Conservation (phyloP, 139 green algal genomes). For the Asterochloris sp. region DNA sequence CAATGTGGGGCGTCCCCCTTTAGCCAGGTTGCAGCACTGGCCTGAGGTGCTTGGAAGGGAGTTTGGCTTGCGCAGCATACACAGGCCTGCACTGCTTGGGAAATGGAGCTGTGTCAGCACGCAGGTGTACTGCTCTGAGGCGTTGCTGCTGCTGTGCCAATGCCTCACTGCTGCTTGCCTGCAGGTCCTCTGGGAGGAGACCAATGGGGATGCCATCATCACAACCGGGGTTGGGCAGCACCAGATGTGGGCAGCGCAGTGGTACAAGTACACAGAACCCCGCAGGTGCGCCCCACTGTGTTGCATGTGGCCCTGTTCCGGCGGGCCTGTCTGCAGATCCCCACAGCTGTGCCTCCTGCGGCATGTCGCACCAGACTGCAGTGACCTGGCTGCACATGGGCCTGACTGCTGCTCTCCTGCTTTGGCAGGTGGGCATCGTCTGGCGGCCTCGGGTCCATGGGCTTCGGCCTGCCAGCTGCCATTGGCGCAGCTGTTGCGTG, state of each 20-base stretch:
- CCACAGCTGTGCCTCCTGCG: no score
- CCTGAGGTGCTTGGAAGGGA: no score
- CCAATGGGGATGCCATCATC: slow-evolving; percentile 92
- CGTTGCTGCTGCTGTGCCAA: neutral
- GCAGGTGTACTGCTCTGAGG: no score
- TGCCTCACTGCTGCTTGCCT: neutral
- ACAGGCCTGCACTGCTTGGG: no score
- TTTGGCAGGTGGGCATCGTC: slow-evolving; percentile 67
- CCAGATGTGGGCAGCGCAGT: slow-evolving; percentile 99
- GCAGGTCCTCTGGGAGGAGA: slow-evolving; percentile 91
- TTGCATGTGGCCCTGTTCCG: no score
- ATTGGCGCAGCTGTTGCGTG: slow-evolving; percentile 87
- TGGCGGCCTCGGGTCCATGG: slow-evolving; percentile 96
- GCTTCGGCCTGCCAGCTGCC: slow-evolving; percentile 95
- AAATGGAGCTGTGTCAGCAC: no score
- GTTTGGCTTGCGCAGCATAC: no score
- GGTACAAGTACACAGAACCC: slow-evolving; percentile 79
- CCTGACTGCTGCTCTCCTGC: neutral
- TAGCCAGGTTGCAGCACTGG: no score
- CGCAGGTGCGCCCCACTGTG: slow-evolving; percentile 21
- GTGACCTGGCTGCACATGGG: no score
- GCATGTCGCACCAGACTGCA: no score
- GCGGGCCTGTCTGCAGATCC: no score
- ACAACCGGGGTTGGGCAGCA: slow-evolving; percentile 98
- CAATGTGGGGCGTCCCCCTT: no score